A percentile compares a stretch with the other conserved stretches of the same genome.
These are phyloP conservation scores for Gynandropsis gynandra DNA, from an alignment of 345 rosid species.

Conservation along the genomic window DNA sequence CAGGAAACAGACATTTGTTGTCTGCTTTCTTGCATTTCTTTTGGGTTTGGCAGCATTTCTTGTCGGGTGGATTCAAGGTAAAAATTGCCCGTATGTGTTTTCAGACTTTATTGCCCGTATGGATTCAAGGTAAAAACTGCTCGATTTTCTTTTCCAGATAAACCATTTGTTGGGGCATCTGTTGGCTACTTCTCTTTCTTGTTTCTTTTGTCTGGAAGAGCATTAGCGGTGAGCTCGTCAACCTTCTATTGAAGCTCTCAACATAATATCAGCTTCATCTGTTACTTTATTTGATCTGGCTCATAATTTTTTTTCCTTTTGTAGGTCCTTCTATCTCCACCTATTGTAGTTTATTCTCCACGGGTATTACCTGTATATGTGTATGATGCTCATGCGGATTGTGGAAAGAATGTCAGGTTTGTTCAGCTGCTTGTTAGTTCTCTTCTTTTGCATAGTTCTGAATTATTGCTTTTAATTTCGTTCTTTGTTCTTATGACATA, in stretches of 20 bases:
- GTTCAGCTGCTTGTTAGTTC: constrained; percentile 22
- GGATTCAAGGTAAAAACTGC: constrained; percentile 58
- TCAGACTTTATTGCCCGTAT: constrained; percentile 26
- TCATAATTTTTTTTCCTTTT: constrained; percentile 12
- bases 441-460: constrained; percentile 3
- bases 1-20: constrained; percentile 74
- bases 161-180: constrained; percentile 97
- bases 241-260: neutral
- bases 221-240: constrained; percentile 68
- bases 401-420: constrained; percentile 97
- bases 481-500: constrained; percentile 13
- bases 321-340: constrained; percentile 98
- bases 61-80: constrained; percentile 86
- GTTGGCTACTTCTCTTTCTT: constrained; percentile 94
- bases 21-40: constrained; percentile 88
- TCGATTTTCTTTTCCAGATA: constrained; percentile 44
- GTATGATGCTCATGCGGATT: constrained; percentile 97
- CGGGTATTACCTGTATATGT: constrained; percentile 96
- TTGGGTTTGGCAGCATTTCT: constrained; percentile 98
- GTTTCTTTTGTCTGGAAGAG: constrained; percentile 95
- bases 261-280: constrained; percentile 13
- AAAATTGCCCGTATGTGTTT: constrained; percentile 18
- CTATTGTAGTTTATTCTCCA: constrained; percentile 97
- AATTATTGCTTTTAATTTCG: constrained; percentile 1
- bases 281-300: constrained; percentile 4